Evolutionary conservation across 1,139 yeast species (phyloP).

Genomic region (Magnusiomyces clavatus): DNA sequence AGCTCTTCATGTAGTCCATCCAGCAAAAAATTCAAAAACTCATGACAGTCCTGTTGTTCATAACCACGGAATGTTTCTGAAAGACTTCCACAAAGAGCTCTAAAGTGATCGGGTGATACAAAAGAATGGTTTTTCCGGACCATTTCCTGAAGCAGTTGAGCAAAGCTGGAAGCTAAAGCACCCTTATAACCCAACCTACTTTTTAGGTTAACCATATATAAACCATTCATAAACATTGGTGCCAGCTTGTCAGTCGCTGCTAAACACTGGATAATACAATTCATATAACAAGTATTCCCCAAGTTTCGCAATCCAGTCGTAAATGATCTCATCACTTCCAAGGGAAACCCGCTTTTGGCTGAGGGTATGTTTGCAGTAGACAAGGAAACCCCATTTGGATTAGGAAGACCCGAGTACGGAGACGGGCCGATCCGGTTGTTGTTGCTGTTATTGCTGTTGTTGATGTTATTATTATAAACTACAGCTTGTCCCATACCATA

Average conservation of each 20-base stretch:
- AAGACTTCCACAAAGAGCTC: conserved; percentile 56
- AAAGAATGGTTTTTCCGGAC: conserved; percentile 38
- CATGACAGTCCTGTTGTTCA: conserved; percentile 93
- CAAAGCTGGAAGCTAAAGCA: conserved; percentile 64
- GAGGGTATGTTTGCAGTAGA: no score
- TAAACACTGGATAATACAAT: conserved; percentile 82
- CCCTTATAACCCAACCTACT: conserved; percentile 83
- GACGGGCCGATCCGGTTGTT: no score
- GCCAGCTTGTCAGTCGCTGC: conserved; percentile 44
- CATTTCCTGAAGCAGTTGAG: conserved; percentile 55
- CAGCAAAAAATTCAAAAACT: conserved; percentile 72
- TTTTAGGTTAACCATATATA: conserved; percentile 68
- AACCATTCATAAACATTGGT: conserved; percentile 44
- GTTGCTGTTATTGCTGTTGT: no score
- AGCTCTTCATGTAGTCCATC: conserved; percentile 88
- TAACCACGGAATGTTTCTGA: conserved; percentile 65
- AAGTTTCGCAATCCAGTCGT: conserved; percentile 64
- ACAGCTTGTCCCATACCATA: conserved; percentile 7
- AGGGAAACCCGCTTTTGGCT: no score
- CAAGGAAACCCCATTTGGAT: no score
- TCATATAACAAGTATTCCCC: conserved; percentile 93
- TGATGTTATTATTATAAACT: background rate
- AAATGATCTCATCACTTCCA: conserved; percentile 13
- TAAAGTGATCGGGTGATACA: conserved; percentile 53
- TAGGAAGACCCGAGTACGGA: no score